A percentile compares a stretch with the other conserved stretches of the same genome.
These are phyloP conservation scores for Solanum chacoense DNA, from an alignment of 305 asterid species.

Conservation along the genomic window DNA sequence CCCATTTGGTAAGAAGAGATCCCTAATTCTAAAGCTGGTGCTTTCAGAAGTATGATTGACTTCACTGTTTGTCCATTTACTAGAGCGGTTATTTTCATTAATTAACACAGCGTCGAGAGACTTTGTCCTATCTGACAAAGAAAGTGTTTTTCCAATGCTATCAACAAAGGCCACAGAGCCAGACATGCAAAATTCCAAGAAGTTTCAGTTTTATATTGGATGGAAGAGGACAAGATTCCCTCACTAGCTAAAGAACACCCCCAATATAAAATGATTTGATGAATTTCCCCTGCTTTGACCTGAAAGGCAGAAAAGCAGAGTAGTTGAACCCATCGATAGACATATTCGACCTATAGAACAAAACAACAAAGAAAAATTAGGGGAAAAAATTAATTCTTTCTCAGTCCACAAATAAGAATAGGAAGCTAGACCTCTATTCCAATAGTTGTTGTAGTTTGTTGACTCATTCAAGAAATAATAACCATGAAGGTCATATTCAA, in stretches of 20 bases:
- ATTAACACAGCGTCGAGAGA: conserved; percentile 31
- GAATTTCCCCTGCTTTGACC: background rate
- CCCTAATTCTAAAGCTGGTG: conserved; percentile 31
- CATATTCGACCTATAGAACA: background rate
- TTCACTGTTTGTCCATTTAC: conserved; percentile 38
- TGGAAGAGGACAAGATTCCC: background rate
- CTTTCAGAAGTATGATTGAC: conserved; percentile 35
- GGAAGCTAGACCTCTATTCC: background rate
- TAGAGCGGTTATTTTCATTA: conserved; percentile 20
- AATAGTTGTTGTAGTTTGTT: background rate
- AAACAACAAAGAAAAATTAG: background rate
- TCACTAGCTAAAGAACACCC: background rate
- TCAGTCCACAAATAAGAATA: background rate
- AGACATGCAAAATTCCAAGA: conserved; percentile 76
- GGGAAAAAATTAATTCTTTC: background rate
- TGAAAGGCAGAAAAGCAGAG: background rate
- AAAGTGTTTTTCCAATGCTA: conserved; percentile 35
- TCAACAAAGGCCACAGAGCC: conserved; percentile 54
- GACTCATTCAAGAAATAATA: background rate
- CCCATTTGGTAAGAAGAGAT: conserved; percentile 44
- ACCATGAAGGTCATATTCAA: background rate
- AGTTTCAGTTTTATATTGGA: background rate
- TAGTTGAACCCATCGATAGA: background rate
- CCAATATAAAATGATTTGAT: background rate
- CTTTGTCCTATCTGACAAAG: conserved; percentile 48